phyloP scores from a whole-genome alignment of 805 yeast species.

The Schwanniomyces yamadae region DNA sequence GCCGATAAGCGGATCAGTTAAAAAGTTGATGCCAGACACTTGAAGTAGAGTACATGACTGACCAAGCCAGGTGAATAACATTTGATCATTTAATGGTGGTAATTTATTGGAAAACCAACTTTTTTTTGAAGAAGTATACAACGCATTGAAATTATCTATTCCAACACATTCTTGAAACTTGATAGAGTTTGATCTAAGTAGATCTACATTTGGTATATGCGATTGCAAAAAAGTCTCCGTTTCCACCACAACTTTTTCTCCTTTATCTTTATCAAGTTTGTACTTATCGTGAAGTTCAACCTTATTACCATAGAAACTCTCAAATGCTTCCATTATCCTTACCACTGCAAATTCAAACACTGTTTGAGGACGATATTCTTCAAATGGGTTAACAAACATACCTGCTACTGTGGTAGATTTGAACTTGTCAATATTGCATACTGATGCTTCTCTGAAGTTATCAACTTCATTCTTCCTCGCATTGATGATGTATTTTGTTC shows the following conservation, averaged over 20 bases:
- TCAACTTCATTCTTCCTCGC: conserved; percentile 35
- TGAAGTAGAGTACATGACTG: conserved; percentile 83
- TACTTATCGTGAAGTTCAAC: conserved; percentile 36
- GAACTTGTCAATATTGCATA: conserved; percentile 22
- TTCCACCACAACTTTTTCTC: conserved; percentile 37
- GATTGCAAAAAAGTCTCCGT: conserved; percentile 61
- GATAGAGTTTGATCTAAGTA: conserved; percentile 35
- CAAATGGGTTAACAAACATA: conserved; percentile 85
- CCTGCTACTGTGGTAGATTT: conserved; percentile 57
- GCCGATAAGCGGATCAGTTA: conserved; percentile 83
- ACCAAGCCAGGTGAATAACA: conserved; percentile 88
- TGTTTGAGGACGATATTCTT: conserved; percentile 87
- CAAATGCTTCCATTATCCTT: conserved; percentile 68
- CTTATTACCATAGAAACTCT: conserved; percentile 43
- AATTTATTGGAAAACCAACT: conserved; percentile 5
- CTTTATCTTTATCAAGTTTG: conserved; percentile 44
- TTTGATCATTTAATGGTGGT: conserved; percentile 43
- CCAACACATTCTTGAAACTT: conserved; percentile 27
- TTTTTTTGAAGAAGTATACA: conserved; percentile 9
- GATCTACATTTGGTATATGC: conserved; percentile 53
- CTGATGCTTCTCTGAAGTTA: conserved; percentile 11
- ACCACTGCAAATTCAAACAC: conserved; percentile 79
- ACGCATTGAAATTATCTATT: conserved; percentile 15
- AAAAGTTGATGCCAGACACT: conserved; percentile 64
- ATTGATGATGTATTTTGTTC: conserved; percentile 54